Base-by-base conservation (phyloP, 352 stramenopile genomes). In the Blastocystis sp. region DNA sequence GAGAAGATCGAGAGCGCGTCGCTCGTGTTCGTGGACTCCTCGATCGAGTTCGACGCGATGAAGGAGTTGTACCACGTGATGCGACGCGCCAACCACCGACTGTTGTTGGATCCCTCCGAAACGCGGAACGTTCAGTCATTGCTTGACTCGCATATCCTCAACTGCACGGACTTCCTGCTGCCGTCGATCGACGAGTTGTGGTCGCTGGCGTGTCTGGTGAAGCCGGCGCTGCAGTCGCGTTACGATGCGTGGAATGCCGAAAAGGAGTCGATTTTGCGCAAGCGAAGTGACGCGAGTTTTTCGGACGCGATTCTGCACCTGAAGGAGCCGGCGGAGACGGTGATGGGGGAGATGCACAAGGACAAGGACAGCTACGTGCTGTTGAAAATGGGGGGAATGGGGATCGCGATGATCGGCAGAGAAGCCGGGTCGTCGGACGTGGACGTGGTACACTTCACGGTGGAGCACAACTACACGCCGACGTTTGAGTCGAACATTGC, bases 401-500 rank as follows among this genome's bases (percentile, higher is more conserved):
- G 74, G 2, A 69, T 85, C 3, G 74, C 74, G 41, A 51, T 85
- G 29, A 26, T 85, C 21, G 74, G 29, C 0, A 10, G 55, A 55
- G 74, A 85, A 21, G 31, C 26, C 0, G 35, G 24, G 2, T 31
- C 24, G 41, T n/a, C 29, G 31, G 33, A 81, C 39, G n/a, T 85
- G 74, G 74, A 85, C 29, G 74, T 85, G 51, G 45, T 85, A 29
- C 55, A 85, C 39, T 85, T 85, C n/a, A 39, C 74, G 26, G 31
- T 59, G 55, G 55, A 85, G 10, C 74, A 67, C n/a, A 31, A 26
- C 33, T 85, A 55, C n/a, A 62, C 39, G 26, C 24, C 55, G 24
- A 69, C 74, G 13, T 85, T 85, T 85, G 74, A 85, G 19, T 67
- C 41, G 13, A 85, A 85, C 26, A 67, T 85, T 39, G 74, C 74